Evolutionary conservation across 2,329 filamentous ascomycete genomes (phyloP), one percentile per base, ranked within the genome.

Genomic region (Alternaria consortialis): DNA sequence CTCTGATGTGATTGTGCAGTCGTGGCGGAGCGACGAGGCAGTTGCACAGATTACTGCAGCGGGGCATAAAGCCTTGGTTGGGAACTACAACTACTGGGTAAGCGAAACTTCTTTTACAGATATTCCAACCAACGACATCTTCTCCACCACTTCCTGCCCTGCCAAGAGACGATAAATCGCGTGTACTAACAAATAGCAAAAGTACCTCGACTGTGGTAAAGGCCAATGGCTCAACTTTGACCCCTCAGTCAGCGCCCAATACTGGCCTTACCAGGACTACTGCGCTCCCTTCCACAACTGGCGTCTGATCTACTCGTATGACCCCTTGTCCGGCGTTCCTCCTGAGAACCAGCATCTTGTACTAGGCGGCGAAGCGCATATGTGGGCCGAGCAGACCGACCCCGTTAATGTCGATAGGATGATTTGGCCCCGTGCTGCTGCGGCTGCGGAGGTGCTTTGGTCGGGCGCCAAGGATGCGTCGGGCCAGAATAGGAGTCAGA

Each of bases 201-300:
- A 91, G 89, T 94, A 94, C 73, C 88, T 95, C 53, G 92, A 95
- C 80, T 96, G 92, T 74, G 92, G 92, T 31, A 86, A 90, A 65
- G 92, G 92, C 40, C 86, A 91, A 70, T 95, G 91, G 90, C 82
- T 94, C 65, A 89, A 91, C 81, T 91, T 91, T 70, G 81, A 81
- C 57, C 87, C 87, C 20, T 79, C 78, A 1, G 79, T 84, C 15
- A 85, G 85, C 65, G 67, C 82, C 17, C 64, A 70, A 1, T 86
- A 81, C 79, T 92, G 85, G 75, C 92, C 92, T 0, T 97, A 91
- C 81, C 80, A 82, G 60, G 92, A 96, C 81, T 97, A 93, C 85
- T 97, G 93, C 80, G 82, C 83, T 0, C 93, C 93, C 1, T 84
- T 84, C 73, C 93, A 97, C 82, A 91, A 87, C 80, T 97, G 93